phyloP scores from a whole-genome alignment of 768 basidiomycete genomes.

The Tephrocybe sp. region DNA sequence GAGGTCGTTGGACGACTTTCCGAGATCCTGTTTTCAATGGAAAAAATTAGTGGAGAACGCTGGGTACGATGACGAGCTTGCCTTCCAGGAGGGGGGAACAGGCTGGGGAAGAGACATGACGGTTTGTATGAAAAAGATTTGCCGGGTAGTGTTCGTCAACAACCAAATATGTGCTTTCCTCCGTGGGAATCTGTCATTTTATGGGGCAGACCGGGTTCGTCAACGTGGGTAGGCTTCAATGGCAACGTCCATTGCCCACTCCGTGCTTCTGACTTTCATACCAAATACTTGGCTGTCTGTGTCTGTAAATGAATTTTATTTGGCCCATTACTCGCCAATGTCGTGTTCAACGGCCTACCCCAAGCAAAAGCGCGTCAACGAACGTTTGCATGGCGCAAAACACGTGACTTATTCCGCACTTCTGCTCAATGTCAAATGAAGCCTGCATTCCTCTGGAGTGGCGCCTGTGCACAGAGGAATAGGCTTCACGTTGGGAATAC shows the following conservation, averaged over 20 bases:
- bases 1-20: constrained; percentile 96
- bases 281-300: too few species aligned
- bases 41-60: constrained; percentile 9
- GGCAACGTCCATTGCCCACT: background rate
- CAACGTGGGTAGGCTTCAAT: background rate
- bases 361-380: too few species aligned
- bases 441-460: too few species aligned
- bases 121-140: constrained; percentile 23
- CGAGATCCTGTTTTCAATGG: constrained; percentile 74
- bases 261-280: background rate
- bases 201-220: constrained; percentile 17
- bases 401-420: constrained; percentile 9
- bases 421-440: background rate
- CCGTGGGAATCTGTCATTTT: constrained; percentile 20
- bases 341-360: too few species aligned
- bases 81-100: constrained; percentile 98
- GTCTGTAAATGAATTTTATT: too few species aligned
- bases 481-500: background rate
- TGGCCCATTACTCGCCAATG: too few species aligned
- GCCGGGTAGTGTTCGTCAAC: constrained; percentile 7
- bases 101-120: constrained; percentile 91
- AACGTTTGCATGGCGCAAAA: too few species aligned
- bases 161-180: constrained; percentile 19
- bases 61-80: constrained; percentile 26
- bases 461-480: too few species aligned